A percentile compares a stretch with the other conserved stretches of the same genome.
phyloP scores from a whole-genome alignment of 768 basidiomycete genomes.

The Boletus rubroflammeus region DNA sequence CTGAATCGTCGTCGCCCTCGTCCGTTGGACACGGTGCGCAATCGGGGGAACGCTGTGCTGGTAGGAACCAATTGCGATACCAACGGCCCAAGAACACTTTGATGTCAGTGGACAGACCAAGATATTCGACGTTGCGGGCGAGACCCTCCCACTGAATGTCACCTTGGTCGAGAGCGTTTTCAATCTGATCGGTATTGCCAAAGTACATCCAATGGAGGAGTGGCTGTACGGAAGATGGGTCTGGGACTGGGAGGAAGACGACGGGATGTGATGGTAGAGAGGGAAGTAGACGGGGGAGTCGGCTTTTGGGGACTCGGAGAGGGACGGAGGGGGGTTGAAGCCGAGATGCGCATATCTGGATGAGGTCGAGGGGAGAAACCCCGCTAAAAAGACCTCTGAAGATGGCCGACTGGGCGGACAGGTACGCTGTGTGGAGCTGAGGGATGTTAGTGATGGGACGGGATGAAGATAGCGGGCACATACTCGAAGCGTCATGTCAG shows the following conservation, averaged over 20 bases:
- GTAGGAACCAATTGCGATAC: constrained; percentile 63
- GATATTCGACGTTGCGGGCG: constrained; percentile 86
- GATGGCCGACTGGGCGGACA: constrained; percentile 78
- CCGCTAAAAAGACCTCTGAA: constrained; percentile 70
- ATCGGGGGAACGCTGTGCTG: constrained; percentile 26
- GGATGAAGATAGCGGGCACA: constrained; percentile 13
- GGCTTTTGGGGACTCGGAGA: constrained; percentile 40
- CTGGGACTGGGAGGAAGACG: constrained; percentile 72
- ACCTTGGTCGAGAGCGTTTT: constrained; percentile 61
- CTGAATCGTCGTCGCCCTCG: constrained; percentile 28
- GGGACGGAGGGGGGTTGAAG: constrained; percentile 25
- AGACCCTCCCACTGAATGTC: constrained; percentile 80
- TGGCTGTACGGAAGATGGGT: constrained; percentile 65
- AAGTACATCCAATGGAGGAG: constrained; percentile 84
- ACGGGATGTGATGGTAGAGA: constrained; percentile 60
- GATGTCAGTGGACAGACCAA: constrained; percentile 71
- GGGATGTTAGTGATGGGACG: constrained; percentile 6
- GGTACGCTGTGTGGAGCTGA: constrained; percentile 77
- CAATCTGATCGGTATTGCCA: constrained; percentile 62
- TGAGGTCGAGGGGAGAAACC: constrained; percentile 56
- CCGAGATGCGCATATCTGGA: constrained; percentile 32
- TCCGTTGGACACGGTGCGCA: constrained; percentile 25
- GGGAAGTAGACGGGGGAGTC: constrained; percentile 65
- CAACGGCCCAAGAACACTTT: constrained; percentile 74
- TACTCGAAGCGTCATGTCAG: constrained; percentile 61